Conservation (phyloP, 768 basidiomycete genomes). For the Neoboletus subvelutipes region DNA sequence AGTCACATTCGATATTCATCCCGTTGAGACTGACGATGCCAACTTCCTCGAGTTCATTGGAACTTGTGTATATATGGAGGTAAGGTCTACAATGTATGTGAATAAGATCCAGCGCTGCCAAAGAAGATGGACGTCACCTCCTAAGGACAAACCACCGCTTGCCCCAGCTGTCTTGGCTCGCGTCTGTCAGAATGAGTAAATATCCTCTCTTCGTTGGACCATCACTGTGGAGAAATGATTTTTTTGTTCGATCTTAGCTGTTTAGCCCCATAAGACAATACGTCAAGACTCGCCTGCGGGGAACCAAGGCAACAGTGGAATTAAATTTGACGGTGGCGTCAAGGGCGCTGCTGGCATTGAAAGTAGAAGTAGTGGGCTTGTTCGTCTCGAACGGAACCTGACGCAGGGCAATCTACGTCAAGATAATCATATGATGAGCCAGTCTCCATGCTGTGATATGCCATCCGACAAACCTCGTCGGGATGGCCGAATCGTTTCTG, state of each 20-base stretch:
- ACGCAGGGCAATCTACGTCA: conserved; percentile 70
- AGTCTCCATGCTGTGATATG: neutral
- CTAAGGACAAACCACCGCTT: conserved; percentile 84
- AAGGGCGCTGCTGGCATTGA: conserved; percentile 34
- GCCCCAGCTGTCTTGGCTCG: conserved; percentile 78
- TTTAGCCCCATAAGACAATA: neutral
- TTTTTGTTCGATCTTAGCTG: conserved; percentile 1
- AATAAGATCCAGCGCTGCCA: neutral
- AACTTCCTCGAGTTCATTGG: conserved; percentile 80
- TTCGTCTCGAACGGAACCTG: conserved; percentile 67
- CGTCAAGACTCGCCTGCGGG: conserved; percentile 55
- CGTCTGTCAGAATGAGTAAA: conserved; percentile 77
- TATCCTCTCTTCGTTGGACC: conserved; percentile 82
- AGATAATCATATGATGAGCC: conserved; percentile 15
- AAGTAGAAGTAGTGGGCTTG: conserved; percentile 13
- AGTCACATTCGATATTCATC: conserved; percentile 82
- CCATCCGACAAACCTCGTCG: conserved; percentile 57
- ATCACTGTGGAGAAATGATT: conserved; percentile 49
- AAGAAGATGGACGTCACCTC: conserved; percentile 47
- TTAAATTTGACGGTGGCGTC: conserved; percentile 64
- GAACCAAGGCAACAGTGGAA: conserved; percentile 69
- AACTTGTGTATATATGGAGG: conserved; percentile 81
- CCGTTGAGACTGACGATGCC: conserved; percentile 80
- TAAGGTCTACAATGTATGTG: conserved; percentile 65
- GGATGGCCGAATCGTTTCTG: conserved; percentile 75